Evolutionary conservation across 257 asterid genomes (phyloP).

Genomic region (Nicotiana tabacum): DNA sequence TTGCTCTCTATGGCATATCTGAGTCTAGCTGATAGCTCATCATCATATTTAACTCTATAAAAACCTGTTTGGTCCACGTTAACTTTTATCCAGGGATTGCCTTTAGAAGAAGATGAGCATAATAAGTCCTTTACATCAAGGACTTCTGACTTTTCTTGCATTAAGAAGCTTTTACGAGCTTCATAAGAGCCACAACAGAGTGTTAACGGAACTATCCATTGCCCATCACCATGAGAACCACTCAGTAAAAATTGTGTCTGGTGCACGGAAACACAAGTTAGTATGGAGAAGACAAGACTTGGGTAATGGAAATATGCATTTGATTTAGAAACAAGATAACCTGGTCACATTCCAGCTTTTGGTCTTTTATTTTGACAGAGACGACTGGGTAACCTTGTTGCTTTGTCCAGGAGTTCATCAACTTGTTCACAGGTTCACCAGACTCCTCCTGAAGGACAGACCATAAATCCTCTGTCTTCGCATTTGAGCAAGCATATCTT

Average conservation of each 20-base stretch:
- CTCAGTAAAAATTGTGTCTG: constrained; percentile 80
- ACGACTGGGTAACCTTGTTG: constrained; percentile 92
- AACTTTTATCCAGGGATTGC: constrained; percentile 66
- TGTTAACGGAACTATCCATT: constrained; percentile 89
- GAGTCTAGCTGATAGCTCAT: constrained; percentile 70
- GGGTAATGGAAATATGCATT: neutral
- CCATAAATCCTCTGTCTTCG: constrained; percentile 96
- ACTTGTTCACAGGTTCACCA: constrained; percentile 87
- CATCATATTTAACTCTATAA: constrained; percentile 85
- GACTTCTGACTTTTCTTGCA: constrained; percentile 56
- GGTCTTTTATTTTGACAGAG: constrained; percentile 64
- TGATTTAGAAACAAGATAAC: constrained; percentile 28
- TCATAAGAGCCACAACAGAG: constrained; percentile 70
- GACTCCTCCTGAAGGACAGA: constrained; percentile 85
- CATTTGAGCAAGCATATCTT: constrained; percentile 76
- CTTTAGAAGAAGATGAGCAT: constrained; percentile 39
- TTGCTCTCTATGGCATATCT: constrained; percentile 76
- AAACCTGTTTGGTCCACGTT: constrained; percentile 84
- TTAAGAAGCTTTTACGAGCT: constrained; percentile 62
- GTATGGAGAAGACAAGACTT: neutral
- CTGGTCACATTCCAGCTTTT: constrained; percentile 80
- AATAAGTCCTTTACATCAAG: constrained; percentile 56
- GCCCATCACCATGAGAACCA: constrained; percentile 81
- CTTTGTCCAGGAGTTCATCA: constrained; percentile 92
- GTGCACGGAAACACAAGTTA: constrained; percentile 12